These are phyloP conservation scores for Cinnamomum micranthum DNA, from an alignment of 164 flowering plant species.

Conservation along the genomic window DNA sequence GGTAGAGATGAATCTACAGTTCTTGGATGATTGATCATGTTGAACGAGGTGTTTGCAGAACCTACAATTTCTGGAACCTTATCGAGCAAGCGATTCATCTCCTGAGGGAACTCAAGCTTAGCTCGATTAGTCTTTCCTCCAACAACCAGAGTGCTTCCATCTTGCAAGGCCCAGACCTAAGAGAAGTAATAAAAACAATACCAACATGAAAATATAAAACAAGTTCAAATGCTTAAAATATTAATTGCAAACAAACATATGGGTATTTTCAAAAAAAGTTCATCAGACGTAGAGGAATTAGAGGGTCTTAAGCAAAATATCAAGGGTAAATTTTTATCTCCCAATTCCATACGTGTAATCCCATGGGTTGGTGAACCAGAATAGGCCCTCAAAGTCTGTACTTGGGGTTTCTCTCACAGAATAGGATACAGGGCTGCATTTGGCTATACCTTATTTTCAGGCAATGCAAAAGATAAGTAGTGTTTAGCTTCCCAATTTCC, in stretches of 20 bases:
- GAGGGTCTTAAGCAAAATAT: not conserved
- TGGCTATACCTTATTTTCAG: too few species aligned
- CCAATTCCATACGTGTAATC: not conserved
- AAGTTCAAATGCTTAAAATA: not conserved
- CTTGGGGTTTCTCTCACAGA: too few species aligned
- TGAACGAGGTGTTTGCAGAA: constrained; percentile 17
- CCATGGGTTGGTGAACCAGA: not conserved
- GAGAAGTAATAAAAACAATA: not conserved
- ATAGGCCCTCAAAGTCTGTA: too few species aligned
- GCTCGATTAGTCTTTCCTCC: constrained; percentile 95
- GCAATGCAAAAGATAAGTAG: too few species aligned
- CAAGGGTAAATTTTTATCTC: too few species aligned
- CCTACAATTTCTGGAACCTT: constrained; percentile 75
- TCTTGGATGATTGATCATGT: constrained; percentile 9
- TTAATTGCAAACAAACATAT: not conserved
- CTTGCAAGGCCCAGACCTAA: constrained; percentile 96
- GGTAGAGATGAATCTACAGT: constrained; percentile 11
- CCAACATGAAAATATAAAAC: not conserved
- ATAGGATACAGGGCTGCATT: too few species aligned
- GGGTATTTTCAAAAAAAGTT: not conserved
- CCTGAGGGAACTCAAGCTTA: constrained; percentile 71
- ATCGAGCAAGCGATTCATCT: constrained; percentile 75
- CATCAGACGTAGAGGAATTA: not conserved
- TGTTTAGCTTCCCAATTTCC: too few species aligned
- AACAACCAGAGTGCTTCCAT: constrained; percentile 73